A percentile compares a stretch with the other conserved stretches of the same genome.
These are phyloP conservation scores for Theileria orientalis DNA, from an alignment of 169 alveolate species.

Conservation along the genomic window DNA sequence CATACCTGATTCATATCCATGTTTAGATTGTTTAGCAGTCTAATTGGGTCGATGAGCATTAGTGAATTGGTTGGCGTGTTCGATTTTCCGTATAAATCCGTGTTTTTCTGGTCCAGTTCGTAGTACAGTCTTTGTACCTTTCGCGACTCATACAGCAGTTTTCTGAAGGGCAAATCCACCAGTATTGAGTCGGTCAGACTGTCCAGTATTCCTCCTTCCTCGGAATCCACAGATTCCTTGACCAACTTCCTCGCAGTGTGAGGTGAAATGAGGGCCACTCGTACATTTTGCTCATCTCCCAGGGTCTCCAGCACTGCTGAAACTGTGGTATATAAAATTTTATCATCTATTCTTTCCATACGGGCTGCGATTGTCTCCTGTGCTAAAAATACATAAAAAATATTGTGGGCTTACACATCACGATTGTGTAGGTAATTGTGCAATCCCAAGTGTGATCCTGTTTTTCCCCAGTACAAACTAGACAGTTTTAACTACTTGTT, in stretches of 20 bases:
- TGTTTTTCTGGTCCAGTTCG: slow-evolving; percentile 35
- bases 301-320: slow-evolving; percentile 59
- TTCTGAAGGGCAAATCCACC: slow-evolving; percentile 56
- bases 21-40: slow-evolving; percentile 10
- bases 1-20: slow-evolving; percentile 46
- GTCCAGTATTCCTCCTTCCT: slow-evolving; percentile 20
- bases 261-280: slow-evolving; percentile 54
- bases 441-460: no score
- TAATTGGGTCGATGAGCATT: slow-evolving; percentile 48
- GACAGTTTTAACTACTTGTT: no score
- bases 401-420: not conserved
- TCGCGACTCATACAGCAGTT: slow-evolving; percentile 54
- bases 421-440: not conserved
- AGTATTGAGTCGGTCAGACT: slow-evolving; percentile 24
- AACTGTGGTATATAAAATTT: not conserved
- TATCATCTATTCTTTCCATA: slow-evolving; percentile 3
- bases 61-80: slow-evolving; percentile 18
- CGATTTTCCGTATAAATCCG: slow-evolving; percentile 23
- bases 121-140: slow-evolving; percentile 57
- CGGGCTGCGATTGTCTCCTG: not conserved
- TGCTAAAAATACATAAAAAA: not conserved
- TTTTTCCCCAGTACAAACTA: not conserved
- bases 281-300: slow-evolving; percentile 36
- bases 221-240: slow-evolving; percentile 33
- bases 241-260: slow-evolving; percentile 54